Evolutionary conservation across 225 moss, liverwort and hornwort genomes (phyloP).

Genomic region (Climacium dendroides): DNA sequence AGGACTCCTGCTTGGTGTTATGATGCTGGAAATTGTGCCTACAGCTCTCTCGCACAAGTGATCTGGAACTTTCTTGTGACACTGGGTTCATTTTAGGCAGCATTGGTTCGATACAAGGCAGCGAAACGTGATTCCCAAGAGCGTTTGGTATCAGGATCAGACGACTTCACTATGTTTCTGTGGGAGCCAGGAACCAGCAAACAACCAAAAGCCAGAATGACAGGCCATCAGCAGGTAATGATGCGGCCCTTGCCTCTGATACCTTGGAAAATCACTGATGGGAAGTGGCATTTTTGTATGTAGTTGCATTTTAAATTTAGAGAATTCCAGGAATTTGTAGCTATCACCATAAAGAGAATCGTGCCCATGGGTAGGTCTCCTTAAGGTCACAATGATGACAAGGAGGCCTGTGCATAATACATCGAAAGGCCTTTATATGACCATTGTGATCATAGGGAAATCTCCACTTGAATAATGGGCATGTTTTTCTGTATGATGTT

Average conservation of each 20-base stretch:
- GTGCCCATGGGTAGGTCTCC: not conserved
- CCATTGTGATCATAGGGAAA: not conserved
- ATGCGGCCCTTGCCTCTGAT: not conserved
- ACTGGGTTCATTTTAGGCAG: slow-evolving; percentile 40
- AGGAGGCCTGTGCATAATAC: not conserved
- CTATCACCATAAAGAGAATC: not conserved
- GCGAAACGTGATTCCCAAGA: slow-evolving; percentile 67
- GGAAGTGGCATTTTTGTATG: not conserved
- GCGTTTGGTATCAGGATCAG: slow-evolving; percentile 91
- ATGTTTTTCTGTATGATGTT: not conserved
- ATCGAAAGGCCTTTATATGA: not conserved
- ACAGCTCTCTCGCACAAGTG: not conserved
- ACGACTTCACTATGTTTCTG: slow-evolving; percentile 95
- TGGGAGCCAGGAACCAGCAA: slow-evolving; percentile 95
- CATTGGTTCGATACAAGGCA: slow-evolving; percentile 59
- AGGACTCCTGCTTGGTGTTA: not conserved
- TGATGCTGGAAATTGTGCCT: not conserved
- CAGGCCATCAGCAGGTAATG: slow-evolving; percentile 79
- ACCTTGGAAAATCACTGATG: not conserved
- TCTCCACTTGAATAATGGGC: not conserved
- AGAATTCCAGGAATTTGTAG: not conserved
- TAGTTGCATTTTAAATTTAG: not conserved
- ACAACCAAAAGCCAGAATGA: slow-evolving; percentile 74
- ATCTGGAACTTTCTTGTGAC: not conserved
- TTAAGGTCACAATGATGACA: not conserved